These are phyloP conservation scores for Pyrenophora graminea DNA, from an alignment of 2,329 filamentous ascomycete species.

Conservation along the genomic window DNA sequence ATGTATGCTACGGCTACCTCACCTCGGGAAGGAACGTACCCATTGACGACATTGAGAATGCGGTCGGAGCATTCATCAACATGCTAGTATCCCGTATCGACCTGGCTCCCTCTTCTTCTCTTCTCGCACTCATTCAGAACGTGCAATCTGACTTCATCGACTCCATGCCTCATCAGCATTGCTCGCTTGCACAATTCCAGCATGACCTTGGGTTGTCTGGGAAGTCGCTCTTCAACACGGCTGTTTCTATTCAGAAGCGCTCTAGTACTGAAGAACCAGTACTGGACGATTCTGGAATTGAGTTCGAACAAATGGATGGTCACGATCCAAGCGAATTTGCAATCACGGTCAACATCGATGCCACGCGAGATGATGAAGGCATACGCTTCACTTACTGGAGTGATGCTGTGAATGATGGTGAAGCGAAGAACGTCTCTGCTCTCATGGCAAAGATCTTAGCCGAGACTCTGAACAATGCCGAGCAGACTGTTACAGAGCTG, in stretches of 20 bases:
- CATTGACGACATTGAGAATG: constrained; percentile 51
- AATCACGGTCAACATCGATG: constrained; percentile 41
- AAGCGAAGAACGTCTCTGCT: constrained; percentile 32
- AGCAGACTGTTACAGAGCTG: constrained; percentile 33
- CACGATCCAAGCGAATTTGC: constrained; percentile 41
- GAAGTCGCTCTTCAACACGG: constrained; percentile 53
- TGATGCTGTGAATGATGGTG: constrained; percentile 34
- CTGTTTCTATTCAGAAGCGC: constrained; percentile 46
- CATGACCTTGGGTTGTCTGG: constrained; percentile 47
- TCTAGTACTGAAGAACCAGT: constrained; percentile 11
- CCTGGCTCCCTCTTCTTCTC: constrained; percentile 17
- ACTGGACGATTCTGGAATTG: constrained; percentile 16
- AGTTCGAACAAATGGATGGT: constrained; percentile 36
- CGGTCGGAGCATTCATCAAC: constrained; percentile 54
- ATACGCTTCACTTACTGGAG: constrained; percentile 42
- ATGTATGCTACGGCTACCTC: constrained; percentile 46
- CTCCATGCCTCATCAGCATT: constrained; percentile 39
- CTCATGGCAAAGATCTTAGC: constrained; percentile 34
- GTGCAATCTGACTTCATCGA: constrained; percentile 41
- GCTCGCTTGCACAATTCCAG: constrained; percentile 52
- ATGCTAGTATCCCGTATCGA: constrained; percentile 42
- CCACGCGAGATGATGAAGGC: constrained; percentile 34
- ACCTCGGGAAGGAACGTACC: constrained; percentile 50
- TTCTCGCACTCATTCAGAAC: constrained; percentile 31
- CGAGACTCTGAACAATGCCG: constrained; percentile 26